Conservation (phyloP, 345 rosid species). For the Gossypium longicalyx region DNA sequence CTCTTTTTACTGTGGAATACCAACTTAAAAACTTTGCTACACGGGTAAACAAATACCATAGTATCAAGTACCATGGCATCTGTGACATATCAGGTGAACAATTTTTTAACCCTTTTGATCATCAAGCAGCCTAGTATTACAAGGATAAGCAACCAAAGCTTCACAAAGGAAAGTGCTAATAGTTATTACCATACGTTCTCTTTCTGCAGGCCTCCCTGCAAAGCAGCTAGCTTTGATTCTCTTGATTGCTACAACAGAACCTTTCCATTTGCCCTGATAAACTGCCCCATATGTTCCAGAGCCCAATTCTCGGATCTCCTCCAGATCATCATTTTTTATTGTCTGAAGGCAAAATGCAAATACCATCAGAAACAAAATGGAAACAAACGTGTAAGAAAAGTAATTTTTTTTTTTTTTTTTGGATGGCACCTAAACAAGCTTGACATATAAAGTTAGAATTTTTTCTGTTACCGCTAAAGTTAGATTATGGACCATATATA, state of each 20-base stretch:
- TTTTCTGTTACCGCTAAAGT: too few species aligned
- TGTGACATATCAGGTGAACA: too few species aligned
- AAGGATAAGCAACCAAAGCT: slow-evolving; percentile 2
- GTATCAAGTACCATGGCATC: not conserved
- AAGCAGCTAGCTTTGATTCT: slow-evolving; percentile 98
- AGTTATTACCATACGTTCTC: slow-evolving; percentile 65
- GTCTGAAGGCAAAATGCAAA: slow-evolving; percentile 44
- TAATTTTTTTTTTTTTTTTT: not conserved
- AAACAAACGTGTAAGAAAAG: not conserved
- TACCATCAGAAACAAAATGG: slow-evolving; percentile 14
- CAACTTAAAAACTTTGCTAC: not conserved
- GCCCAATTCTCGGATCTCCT: slow-evolving; percentile 88
- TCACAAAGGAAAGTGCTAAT: not conserved
- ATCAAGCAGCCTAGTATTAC: slow-evolving; percentile 1
- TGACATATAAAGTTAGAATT: too few species aligned
- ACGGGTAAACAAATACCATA: not conserved
- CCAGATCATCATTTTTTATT: slow-evolving; percentile 82
- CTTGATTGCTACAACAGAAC: slow-evolving; percentile 97
- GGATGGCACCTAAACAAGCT: too few species aligned
- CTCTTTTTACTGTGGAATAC: not conserved
- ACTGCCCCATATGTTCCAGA: slow-evolving; percentile 97
- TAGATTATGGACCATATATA: too few species aligned
- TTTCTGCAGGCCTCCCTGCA: slow-evolving; percentile 94
- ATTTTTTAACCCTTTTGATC: not conserved
- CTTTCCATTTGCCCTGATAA: slow-evolving; percentile 97